Conservation (phyloP, 2,329 filamentous ascomycete genomes). For the Trichoderma sp. region DNA sequence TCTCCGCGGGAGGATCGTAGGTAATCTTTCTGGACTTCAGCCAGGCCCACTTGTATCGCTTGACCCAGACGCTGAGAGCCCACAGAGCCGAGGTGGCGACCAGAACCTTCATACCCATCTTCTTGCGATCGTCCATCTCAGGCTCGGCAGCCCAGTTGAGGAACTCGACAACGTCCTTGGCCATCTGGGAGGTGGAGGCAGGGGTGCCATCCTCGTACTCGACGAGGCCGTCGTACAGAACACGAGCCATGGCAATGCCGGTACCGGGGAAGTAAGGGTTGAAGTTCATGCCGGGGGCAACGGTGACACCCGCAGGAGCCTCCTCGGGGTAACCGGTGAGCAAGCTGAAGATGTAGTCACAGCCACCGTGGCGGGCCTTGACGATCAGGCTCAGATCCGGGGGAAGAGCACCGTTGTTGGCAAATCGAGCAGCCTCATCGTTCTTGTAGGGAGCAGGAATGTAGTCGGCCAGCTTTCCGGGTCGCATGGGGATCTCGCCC, state of each 20-base stretch:
- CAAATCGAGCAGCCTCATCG: conserved; percentile 95
- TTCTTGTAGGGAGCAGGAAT: conserved; percentile 96
- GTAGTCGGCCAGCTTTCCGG: conserved; percentile 98
- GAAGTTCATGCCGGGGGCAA: conserved; percentile 94
- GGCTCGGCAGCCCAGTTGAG: conserved; percentile 99
- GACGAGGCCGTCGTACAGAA: conserved; percentile 94
- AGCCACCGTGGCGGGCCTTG: conserved; percentile 97
- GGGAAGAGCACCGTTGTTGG: conserved; percentile 97
- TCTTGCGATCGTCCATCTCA: conserved; percentile 99
- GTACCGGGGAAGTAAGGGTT: conserved; percentile 99
- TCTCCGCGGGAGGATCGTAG: conserved; percentile 74
- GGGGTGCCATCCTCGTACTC: conserved; percentile 98
- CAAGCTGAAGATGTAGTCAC: conserved; percentile 97
- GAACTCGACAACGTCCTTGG: conserved; percentile 98
- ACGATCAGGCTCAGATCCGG: conserved; percentile 97
- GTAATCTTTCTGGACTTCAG: conserved; percentile 94
- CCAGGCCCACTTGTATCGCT: conserved; percentile 99
- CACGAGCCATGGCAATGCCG: conserved; percentile 98
- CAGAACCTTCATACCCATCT: conserved; percentile 98
- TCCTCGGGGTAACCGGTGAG: conserved; percentile 98
- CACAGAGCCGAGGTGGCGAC: conserved; percentile 78
- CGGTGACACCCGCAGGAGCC: conserved; percentile 82
- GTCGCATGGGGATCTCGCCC: conserved; percentile 97
- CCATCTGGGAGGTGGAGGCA: conserved; percentile 97
- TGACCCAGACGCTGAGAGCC: conserved; percentile 92